phyloP scores from a whole-genome alignment of 2,329 filamentous ascomycete species.

The Aspergillaceae sp. region DNA sequence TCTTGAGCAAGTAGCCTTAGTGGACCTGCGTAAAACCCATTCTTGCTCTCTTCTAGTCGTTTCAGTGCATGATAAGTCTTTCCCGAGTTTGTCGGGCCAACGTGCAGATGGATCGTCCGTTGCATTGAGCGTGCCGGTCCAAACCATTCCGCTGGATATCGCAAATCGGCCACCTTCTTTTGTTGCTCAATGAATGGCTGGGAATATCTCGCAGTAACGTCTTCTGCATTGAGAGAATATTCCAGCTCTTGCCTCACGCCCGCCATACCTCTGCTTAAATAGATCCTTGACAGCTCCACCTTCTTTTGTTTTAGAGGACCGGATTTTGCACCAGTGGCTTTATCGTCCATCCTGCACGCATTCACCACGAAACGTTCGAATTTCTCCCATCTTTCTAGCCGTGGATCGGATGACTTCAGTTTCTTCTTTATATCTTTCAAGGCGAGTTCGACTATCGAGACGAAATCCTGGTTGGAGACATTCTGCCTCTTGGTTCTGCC shows the following conservation, averaged over 20 bases:
- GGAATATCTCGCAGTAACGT: conserved; percentile 52
- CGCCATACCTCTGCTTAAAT: conserved; percentile 44
- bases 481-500: conserved; percentile 3
- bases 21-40: conserved; percentile 84
- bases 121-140: conserved; percentile 72
- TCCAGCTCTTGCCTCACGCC: conserved; percentile 53
- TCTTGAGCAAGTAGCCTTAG: conserved; percentile 84
- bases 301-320: conserved; percentile 19
- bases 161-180: conserved; percentile 63
- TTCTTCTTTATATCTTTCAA: conserved; percentile 18
- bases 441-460: conserved; percentile 16
- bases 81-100: conserved; percentile 94
- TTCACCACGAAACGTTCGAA: conserved; percentile 26
- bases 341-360: conserved; percentile 21
- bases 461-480: conserved; percentile 19
- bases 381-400: conserved; percentile 16
- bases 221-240: conserved; percentile 60
- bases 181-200: conserved; percentile 51
- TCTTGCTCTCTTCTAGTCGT: conserved; percentile 64
- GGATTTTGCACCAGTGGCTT: conserved; percentile 6
- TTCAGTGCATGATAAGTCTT: conserved; percentile 95
- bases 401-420: conserved; percentile 9
- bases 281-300: conserved; percentile 48
- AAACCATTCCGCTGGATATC: conserved; percentile 90
- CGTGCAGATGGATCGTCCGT: conserved; percentile 80